These are phyloP conservation scores for Elaeagnus macrophylla DNA, from an alignment of 306 rosid genomes.

Conservation along the genomic window DNA sequence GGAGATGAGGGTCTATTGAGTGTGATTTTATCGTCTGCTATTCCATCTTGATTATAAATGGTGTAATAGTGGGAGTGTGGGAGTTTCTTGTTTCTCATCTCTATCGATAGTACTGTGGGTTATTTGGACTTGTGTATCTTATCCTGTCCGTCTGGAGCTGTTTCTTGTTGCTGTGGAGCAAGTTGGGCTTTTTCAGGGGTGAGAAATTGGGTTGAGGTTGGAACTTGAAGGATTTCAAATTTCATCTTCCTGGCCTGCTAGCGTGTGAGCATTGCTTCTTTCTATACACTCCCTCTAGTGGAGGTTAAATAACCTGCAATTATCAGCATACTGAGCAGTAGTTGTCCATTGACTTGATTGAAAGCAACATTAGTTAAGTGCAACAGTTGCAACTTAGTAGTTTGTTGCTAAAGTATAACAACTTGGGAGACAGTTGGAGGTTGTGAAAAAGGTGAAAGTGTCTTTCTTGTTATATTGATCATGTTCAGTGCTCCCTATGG, in stretches of 20 bases:
- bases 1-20: constrained; percentile 41
- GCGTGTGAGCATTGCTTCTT: constrained; percentile 5
- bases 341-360: constrained; percentile 17
- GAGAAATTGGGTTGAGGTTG: constrained; percentile 1
- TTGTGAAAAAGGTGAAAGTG: constrained; percentile 45
- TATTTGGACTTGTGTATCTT: constrained; percentile 13
- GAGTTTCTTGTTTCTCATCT: constrained; percentile 1
- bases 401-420: constrained; percentile 8
- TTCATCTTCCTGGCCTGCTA: background rate
- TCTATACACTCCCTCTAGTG: background rate
- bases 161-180: background rate
- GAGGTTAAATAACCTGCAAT: background rate
- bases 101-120: constrained; percentile 20
- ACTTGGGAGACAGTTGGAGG: constrained; percentile 28
- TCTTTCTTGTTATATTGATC: constrained; percentile 35
- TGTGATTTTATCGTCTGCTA: constrained; percentile 29
- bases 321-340: constrained; percentile 19
- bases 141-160: constrained; percentile 10
- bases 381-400: constrained; percentile 4
- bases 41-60: constrained; percentile 50
- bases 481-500: constrained; percentile 95
- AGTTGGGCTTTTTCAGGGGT: constrained; percentile 5
- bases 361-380: constrained; percentile 18
- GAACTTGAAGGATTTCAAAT: background rate
- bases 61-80: constrained; percentile 36